Base-by-base conservation (phyloP, 2,329 filamentous ascomycete genomes). In the Nemania sp. region DNA sequence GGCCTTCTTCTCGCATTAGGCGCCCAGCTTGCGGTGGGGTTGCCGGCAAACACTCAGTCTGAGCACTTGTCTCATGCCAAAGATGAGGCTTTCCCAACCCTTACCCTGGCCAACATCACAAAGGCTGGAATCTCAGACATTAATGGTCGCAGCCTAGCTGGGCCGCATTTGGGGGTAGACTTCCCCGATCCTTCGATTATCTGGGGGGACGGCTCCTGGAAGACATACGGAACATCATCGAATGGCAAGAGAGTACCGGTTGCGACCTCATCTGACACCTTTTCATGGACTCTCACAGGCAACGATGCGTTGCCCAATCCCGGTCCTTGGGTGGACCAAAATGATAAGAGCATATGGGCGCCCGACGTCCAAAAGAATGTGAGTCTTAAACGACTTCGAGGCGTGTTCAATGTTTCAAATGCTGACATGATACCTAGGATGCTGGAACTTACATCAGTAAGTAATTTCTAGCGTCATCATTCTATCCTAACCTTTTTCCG, bases 351-450 rank as follows among this genome's bases (percentile, higher is more conserved):
- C 2, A 68, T 73, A 40, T 73, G 71, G 72, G 72, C 72, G 2
- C 72, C 72, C 0, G 71, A 73, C 39, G 69, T 73, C 13, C 66
- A 72, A 55, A 73, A 71, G 63, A 72, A 71, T 39, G 71, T 72
- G 59, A 48, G 67, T 59, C 32, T 43, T 45, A 25, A 12, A 53
- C 29, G 6, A 18, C 29, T 15, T n/a, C 5, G 12, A 34, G 2
- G 3, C 17, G 1, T 42, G 15, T n/a, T 1, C 21, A n/a, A n/a
- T 20, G 9, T 17, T 1, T 9, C 45, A 37, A 20, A 43, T 47
- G 17, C 12, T 59, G 42, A 63, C n/a, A 15, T 11, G 2, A 9
- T 49, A 42, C 21, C 7, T 21, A 73, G 71, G 71, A 73, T 42
- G 67, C 62, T 42, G 70, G 71, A 6, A 57, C 59, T 10, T 73